phyloP scores from a whole-genome alignment of 495 filamentous ascomycete genomes.

The Elaphomyces granulatus region DNA sequence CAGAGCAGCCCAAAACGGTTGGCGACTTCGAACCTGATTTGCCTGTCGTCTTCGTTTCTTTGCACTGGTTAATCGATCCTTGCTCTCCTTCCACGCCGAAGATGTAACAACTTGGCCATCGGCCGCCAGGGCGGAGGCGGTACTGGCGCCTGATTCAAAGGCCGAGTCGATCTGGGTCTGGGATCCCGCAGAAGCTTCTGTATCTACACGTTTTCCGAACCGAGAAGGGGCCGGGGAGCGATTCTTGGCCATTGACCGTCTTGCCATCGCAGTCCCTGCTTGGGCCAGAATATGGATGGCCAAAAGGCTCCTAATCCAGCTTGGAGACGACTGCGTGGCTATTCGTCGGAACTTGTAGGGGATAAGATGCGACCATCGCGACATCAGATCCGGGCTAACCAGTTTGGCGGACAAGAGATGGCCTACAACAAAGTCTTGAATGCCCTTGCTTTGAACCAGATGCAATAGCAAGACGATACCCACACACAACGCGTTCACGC shows the following conservation, averaged over 20 bases:
- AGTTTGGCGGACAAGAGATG: slow-evolving; percentile 33
- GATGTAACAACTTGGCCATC: slow-evolving; percentile 38
- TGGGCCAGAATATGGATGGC: slow-evolving; percentile 87
- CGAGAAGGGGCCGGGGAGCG: slow-evolving; percentile 29
- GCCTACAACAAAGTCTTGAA: slow-evolving; percentile 35
- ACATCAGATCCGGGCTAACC: slow-evolving; percentile 29
- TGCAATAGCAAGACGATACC: slow-evolving; percentile 59
- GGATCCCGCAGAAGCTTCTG: slow-evolving; percentile 40
- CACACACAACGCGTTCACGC: slow-evolving; percentile 60
- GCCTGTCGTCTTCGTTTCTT: slow-evolving; percentile 85
- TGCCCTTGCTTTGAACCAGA: slow-evolving; percentile 46
- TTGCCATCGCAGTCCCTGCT: slow-evolving; percentile 41
- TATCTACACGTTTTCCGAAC: slow-evolving; percentile 37
- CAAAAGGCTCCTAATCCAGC: slow-evolving; percentile 47
- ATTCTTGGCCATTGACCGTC: slow-evolving; percentile 38
- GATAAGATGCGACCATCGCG: slow-evolving; percentile 29
- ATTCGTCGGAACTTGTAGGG: slow-evolving; percentile 30
- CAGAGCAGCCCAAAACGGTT: slow-evolving; percentile 88
- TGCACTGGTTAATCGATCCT: slow-evolving; percentile 41
- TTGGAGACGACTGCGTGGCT: slow-evolving; percentile 34
- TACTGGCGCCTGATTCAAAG: slow-evolving; percentile 30
- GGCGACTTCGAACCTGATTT: slow-evolving; percentile 72
- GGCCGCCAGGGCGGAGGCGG: slow-evolving; percentile 32
- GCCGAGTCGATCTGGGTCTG: slow-evolving; percentile 32
- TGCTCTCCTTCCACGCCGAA: slow-evolving; percentile 34